phyloP scores from a whole-genome alignment of 2,329 filamentous ascomycete species.

The Cytospora schulzeri region DNA sequence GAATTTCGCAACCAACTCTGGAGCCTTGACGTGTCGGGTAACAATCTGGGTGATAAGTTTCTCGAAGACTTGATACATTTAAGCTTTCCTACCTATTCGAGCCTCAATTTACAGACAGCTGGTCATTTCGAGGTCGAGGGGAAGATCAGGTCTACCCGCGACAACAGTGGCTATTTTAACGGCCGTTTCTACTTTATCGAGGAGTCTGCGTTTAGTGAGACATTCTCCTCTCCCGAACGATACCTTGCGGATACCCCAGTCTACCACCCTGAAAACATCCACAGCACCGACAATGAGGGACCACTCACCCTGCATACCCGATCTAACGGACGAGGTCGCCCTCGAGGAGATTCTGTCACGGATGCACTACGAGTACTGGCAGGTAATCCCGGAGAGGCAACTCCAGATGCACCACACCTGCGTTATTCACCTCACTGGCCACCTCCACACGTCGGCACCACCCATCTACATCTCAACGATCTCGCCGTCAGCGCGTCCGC shows the following conservation, averaged over 20 bases:
- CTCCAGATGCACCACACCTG: conserved; percentile 15
- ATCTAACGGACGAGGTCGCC: conserved; percentile 12
- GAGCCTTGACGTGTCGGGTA: conserved; percentile 59
- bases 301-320: neutral
- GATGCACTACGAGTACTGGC: conserved; percentile 20
- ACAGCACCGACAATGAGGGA: neutral
- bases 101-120: conserved; percentile 38
- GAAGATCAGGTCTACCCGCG: conserved; percentile 36
- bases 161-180: conserved; percentile 38
- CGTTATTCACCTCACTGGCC: conserved; percentile 11
- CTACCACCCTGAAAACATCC: conserved; percentile 35
- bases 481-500: conserved; percentile 51
- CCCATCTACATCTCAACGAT: conserved; percentile 56
- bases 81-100: conserved; percentile 38
- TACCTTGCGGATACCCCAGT: conserved; percentile 52
- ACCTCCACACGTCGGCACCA: conserved; percentile 41
- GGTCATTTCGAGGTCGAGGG: conserved; percentile 50
- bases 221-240: conserved; percentile 49
- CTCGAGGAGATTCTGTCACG: conserved; percentile 18
- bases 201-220: conserved; percentile 50
- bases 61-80: conserved; percentile 38
- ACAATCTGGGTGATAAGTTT: conserved; percentile 51
- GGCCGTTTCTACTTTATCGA: conserved; percentile 48
- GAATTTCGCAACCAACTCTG: conserved; percentile 48
- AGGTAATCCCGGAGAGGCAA: conserved; percentile 9